phyloP scores from a whole-genome alignment of 2,329 filamentous ascomycete genomes.

The Pseudogymnoascus pannorum region DNA sequence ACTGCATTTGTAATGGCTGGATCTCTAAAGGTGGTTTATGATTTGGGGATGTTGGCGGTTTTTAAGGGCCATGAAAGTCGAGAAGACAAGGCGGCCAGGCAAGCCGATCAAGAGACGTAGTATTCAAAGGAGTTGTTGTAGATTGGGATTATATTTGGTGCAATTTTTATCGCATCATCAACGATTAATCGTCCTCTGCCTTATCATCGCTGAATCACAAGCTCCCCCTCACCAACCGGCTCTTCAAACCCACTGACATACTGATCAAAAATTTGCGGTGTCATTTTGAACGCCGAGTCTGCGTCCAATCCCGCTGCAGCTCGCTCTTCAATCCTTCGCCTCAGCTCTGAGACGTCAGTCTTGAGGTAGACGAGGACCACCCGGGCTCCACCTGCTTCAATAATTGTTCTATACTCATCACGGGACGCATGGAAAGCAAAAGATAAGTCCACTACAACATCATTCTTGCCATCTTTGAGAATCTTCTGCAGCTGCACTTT shows the following conservation, averaged over 20 bases:
- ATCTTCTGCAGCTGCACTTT: not conserved
- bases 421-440: not conserved
- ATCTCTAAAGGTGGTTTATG: conserved; percentile 52
- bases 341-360: not conserved
- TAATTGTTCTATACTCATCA: not conserved
- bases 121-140: too few relatives aligned
- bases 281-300: not conserved
- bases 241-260: not conserved
- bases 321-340: not conserved
- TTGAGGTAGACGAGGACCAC: not conserved
- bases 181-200: not conserved
- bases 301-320: not conserved
- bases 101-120: conserved; percentile 17
- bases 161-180: not conserved
- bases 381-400: not conserved
- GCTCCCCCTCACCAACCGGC: not conserved
- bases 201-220: not conserved
- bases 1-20: conserved; percentile 58
- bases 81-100: conserved; percentile 18
- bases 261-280: not conserved
- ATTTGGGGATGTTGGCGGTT: conserved; percentile 47
- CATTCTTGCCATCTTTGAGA: not conserved
- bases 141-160: not conserved
- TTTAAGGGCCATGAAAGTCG: conserved; percentile 33
- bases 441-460: not conserved